These are phyloP conservation scores for Tylopilus sp. DNA, from an alignment of 768 basidiomycete genomes.

Conservation along the genomic window DNA sequence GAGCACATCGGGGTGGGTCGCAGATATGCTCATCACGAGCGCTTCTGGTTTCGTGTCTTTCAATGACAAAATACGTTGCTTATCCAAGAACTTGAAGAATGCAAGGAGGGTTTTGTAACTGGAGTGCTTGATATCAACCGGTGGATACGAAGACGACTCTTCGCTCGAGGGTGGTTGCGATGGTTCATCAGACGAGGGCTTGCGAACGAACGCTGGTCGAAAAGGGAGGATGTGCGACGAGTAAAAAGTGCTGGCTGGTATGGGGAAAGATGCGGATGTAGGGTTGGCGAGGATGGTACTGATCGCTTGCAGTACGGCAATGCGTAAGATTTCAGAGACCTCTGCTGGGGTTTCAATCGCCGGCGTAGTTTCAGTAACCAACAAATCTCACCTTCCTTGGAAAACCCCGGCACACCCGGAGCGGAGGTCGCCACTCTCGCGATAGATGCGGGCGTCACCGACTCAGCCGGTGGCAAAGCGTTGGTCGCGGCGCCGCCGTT, in stretches of 20 bases:
- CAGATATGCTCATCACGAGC: constrained; percentile 51
- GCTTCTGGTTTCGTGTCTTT: constrained; percentile 61
- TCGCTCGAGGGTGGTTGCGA: constrained; percentile 6
- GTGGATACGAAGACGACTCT: constrained; percentile 35
- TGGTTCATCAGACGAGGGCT: constrained; percentile 9
- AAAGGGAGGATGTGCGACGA: constrained; percentile 73
- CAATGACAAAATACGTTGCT: constrained; percentile 64
- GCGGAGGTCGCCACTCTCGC: constrained; percentile 5
- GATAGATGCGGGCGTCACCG: not conserved
- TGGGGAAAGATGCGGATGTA: constrained; percentile 61
- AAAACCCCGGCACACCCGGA: constrained; percentile 13
- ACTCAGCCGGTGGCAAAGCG: constrained; percentile 9
- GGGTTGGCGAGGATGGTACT: constrained; percentile 43
- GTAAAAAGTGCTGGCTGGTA: constrained; percentile 74
- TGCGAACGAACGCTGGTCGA: constrained; percentile 58
- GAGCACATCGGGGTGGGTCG: constrained; percentile 52
- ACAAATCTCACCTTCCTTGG: constrained; percentile 28
- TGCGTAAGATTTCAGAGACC: constrained; percentile 45
- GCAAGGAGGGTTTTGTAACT: constrained; percentile 75
- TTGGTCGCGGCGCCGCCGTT: constrained; percentile 19
- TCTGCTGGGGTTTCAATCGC: constrained; percentile 15
- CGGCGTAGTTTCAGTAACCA: not conserved
- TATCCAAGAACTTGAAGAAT: constrained; percentile 77
- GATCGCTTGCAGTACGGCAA: constrained; percentile 66
- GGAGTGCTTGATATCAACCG: constrained; percentile 73